Evolutionary conservation across 805 yeast genomes (phyloP), one percentile per base, ranked within the genome.

Genomic region (Saturnispora galanensis): DNA sequence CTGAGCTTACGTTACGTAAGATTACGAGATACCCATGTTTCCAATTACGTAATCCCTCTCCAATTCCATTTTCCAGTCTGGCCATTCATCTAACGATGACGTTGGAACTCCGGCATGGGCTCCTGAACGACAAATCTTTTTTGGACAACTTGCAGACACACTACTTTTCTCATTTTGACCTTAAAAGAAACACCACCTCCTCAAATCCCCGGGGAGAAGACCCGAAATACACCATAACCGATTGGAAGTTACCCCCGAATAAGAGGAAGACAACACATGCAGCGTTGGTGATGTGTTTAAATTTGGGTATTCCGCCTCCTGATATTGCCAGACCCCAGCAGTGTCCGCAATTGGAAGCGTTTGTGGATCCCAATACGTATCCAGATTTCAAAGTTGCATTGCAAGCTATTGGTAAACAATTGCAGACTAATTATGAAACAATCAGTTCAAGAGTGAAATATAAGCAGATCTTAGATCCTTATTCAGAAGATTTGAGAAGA

Each of bases 271-370:
- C 98, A 1, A 87, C 89, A 10, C 81, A 85, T 44, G 98, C 97
- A 0, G 97, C 96, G 12, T 68, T 93, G 8, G 88, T 93, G 41
- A 67, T 93, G 40, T 93, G 98, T 62, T 68, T 93, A 33, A 93
- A 93, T 58, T 64, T 90, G 21, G 97, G 97, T 8, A 96, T 93
- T 1, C 97, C 90, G 53, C 98, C 98, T 2, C 98, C 98, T 1
- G 98, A 93, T 63, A 79, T 89, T 26, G 78, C 85, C 58, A 86
- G 88, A 59, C 87, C 97, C 0, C 87, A 84, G 50, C 97, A 96
- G 1, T 84, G 94, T 55, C 96, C 98, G 1, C 79, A 81, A 52
- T 65, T 81, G 35, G 98, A 93, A 67, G 84, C 97, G 1, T 90
- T 96, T 87, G 78, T 89, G 10, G 96, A 93, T 59, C 97, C 97